phyloP scores from a whole-genome alignment of 2,329 filamentous ascomycete genomes.

The Juglanconis sp. region DNA sequence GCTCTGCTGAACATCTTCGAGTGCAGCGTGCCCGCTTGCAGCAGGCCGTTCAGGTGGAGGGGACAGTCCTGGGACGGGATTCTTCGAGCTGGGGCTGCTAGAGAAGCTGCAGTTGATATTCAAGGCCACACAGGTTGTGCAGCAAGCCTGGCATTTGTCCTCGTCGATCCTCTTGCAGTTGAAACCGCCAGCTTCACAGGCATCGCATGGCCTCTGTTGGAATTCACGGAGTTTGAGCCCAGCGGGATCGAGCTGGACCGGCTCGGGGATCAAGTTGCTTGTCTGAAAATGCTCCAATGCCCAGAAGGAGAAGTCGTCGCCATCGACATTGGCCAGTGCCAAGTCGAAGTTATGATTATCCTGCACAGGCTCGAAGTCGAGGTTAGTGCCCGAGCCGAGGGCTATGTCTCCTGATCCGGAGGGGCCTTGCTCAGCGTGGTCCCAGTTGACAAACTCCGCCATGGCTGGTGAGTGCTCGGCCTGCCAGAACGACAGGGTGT shows the following conservation, averaged over 20 bases:
- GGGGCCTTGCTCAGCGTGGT: constrained; percentile 41
- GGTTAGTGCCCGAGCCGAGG: constrained; percentile 33
- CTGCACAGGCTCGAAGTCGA: constrained; percentile 22
- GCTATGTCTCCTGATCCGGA: constrained; percentile 22
- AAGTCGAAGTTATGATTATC: constrained; percentile 45
- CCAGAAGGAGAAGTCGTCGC: constrained; percentile 58
- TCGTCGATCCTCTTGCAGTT: constrained; percentile 60
- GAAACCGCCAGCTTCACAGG: constrained; percentile 51
- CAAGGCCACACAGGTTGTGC: constrained; percentile 60
- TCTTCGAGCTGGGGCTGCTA: constrained; percentile 30
- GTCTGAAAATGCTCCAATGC: constrained; percentile 56
- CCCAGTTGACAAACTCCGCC: constrained; percentile 65
- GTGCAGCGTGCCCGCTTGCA: constrained; percentile 38
- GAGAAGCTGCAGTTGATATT: constrained; percentile 58
- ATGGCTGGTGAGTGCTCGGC: constrained; percentile 26
- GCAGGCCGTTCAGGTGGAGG: constrained; percentile 44
- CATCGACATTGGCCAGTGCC: constrained; percentile 52
- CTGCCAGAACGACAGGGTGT: constrained; percentile 7
- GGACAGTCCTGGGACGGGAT: constrained; percentile 36
- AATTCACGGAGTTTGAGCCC: constrained; percentile 39
- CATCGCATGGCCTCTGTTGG: constrained; percentile 46
- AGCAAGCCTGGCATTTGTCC: constrained; percentile 58
- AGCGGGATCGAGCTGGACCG: constrained; percentile 4
- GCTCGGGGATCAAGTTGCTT: constrained; percentile 30
- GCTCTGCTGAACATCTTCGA: constrained; percentile 31